Percentiles rank a stretch among this genome's conserved stretches.
These are phyloP conservation scores for Austroboletus festivus DNA, from an alignment of 768 basidiomycete species.

Conservation along the genomic window DNA sequence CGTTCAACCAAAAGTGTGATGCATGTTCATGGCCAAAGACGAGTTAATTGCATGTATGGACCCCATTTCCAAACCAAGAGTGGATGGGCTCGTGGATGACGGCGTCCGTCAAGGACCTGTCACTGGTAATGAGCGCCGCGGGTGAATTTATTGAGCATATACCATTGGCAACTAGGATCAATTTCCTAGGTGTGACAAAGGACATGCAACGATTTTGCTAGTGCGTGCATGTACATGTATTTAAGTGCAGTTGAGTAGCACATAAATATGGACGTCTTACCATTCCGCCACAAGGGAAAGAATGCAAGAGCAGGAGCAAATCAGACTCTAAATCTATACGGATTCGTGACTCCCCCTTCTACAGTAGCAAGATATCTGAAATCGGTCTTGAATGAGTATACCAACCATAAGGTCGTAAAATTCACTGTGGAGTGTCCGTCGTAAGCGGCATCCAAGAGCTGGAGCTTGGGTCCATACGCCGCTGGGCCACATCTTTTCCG, in stretches of 20 bases:
- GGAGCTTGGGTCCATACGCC: slow-evolving; percentile 94
- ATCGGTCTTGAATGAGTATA: neutral
- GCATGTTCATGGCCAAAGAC: slow-evolving; percentile 58
- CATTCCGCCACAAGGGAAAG: slow-evolving; percentile 94
- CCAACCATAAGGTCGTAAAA: too few species aligned
- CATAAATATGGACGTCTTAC: slow-evolving; percentile 36
- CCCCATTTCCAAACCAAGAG: slow-evolving; percentile 91
- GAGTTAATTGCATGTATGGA: slow-evolving; percentile 31
- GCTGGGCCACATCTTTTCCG: slow-evolving; percentile 71
- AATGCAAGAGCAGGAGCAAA: slow-evolving; percentile 81
- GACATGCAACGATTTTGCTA: slow-evolving; percentile 89
- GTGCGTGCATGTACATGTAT: slow-evolving; percentile 1
- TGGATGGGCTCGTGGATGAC: slow-evolving; percentile 86
- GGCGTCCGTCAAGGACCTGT: slow-evolving; percentile 83
- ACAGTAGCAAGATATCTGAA: slow-evolving; percentile 67
- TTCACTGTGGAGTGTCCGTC: slow-evolving; percentile 82
- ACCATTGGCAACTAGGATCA: neutral
- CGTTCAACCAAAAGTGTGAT: slow-evolving; percentile 86
- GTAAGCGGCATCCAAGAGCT: slow-evolving; percentile 68
- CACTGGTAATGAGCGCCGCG: slow-evolving; percentile 78
- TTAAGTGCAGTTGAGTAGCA: neutral
- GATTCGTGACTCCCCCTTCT: slow-evolving; percentile 67
- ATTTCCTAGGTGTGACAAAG: slow-evolving; percentile 82
- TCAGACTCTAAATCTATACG: slow-evolving; percentile 89
- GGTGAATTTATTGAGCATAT: neutral